phyloP scores from a whole-genome alignment of 225 moss, liverwort and hornwort genomes.

The Anthoceros angustus region DNA sequence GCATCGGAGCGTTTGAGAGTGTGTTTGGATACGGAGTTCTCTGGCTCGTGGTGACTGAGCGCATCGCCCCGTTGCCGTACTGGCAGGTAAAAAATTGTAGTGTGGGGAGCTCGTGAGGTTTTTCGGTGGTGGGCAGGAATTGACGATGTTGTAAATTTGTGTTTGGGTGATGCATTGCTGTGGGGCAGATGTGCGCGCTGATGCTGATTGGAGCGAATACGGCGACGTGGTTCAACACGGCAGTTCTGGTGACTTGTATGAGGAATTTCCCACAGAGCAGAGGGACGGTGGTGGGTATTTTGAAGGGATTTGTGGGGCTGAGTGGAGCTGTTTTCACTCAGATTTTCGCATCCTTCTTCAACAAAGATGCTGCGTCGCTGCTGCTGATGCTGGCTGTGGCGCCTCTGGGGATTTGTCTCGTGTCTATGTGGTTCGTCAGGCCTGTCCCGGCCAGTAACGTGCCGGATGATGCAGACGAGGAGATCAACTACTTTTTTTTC shows the following conservation, averaged over 20 bases:
- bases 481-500: constrained; percentile 45
- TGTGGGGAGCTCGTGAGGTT: not conserved
- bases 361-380: constrained; percentile 22
- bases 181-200: constrained; percentile 30
- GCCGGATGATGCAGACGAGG: constrained; percentile 30
- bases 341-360: constrained; percentile 36
- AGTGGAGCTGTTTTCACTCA: constrained; percentile 76
- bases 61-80: constrained; percentile 33
- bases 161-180: not conserved
- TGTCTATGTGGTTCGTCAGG: constrained; percentile 60
- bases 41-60: constrained; percentile 44
- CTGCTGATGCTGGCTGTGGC: constrained; percentile 51
- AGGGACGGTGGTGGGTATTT: constrained; percentile 71
- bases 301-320: constrained; percentile 80
- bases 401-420: constrained; percentile 37
- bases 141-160: no score
- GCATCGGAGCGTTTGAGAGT: constrained; percentile 29
- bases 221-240: constrained; percentile 68
- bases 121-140: no score
- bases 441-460: constrained; percentile 27
- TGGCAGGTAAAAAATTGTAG: constrained; percentile 25
- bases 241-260: constrained; percentile 66
- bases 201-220: constrained; percentile 51
- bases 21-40: constrained; percentile 38
- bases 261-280: constrained; percentile 72